phyloP scores from a whole-genome alignment of 1,284 basidiomycete species.

The Cutaneotrichosporon cyanovorans region DNA sequence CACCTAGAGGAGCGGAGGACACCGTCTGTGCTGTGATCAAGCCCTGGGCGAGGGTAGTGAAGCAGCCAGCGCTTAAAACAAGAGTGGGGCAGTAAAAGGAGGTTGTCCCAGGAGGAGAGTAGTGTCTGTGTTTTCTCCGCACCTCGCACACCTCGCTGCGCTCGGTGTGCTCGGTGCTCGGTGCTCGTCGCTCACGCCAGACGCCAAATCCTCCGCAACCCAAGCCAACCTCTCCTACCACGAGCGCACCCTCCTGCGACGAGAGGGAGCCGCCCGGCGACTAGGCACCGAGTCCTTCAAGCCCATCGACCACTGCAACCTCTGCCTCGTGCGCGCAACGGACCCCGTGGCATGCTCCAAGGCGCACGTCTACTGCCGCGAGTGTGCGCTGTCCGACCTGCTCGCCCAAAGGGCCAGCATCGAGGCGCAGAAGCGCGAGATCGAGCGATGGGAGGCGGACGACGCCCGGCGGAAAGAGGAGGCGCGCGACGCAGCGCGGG shows the following conservation, averaged over 20 bases:
- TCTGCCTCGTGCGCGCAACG: slow-evolving; percentile 70
- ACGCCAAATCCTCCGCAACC: slow-evolving; percentile 43
- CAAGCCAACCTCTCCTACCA: slow-evolving; percentile 43
- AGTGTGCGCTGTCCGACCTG: slow-evolving; percentile 54
- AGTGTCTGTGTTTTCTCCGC: background rate
- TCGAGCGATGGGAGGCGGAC: slow-evolving; percentile 65
- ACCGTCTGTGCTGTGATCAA: too few species aligned
- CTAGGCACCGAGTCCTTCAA: slow-evolving; percentile 85
- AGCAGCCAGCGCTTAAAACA: background rate
- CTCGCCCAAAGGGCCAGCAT: slow-evolving; percentile 76
- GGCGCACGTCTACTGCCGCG: slow-evolving; percentile 81
- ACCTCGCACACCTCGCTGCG: background rate
- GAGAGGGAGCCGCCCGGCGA: slow-evolving; percentile 52
- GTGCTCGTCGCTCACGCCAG: slow-evolving; percentile 23
- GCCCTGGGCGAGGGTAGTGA: too few species aligned
- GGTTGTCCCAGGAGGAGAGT: background rate
- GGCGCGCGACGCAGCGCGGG: slow-evolving; percentile 64
- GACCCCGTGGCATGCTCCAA: slow-evolving; percentile 72
- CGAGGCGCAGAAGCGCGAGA: slow-evolving; percentile 67
- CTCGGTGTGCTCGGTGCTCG: too few species aligned
- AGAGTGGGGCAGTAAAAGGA: too few species aligned
- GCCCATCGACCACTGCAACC: slow-evolving; percentile 72
- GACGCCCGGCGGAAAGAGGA: slow-evolving; percentile 63
- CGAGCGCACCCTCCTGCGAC: slow-evolving; percentile 40
- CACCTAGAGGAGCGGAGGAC: too few species aligned